Conservation (phyloP, 306 rosid genomes). For the Castanea mollissima region DNA sequence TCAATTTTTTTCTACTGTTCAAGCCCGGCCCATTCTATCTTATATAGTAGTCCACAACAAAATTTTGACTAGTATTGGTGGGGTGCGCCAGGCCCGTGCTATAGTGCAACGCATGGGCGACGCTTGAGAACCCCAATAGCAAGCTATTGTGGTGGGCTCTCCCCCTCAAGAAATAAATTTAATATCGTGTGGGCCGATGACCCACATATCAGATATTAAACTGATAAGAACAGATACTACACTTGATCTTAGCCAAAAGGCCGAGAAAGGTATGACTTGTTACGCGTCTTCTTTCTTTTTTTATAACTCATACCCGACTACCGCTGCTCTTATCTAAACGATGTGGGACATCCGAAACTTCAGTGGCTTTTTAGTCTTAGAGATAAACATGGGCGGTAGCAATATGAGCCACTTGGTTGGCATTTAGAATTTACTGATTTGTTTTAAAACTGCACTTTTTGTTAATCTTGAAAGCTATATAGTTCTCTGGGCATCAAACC, state of each 20-base stretch:
- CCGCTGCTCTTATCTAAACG: not conserved
- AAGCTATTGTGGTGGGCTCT: too few relatives aligned
- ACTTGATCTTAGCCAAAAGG: slow-evolving; percentile 1
- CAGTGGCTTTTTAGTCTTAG: not conserved
- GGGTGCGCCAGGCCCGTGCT: too few relatives aligned
- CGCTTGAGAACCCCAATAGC: too few relatives aligned
- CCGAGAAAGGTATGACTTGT: not conserved
- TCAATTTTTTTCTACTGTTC: too few relatives aligned
- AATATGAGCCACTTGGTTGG: not conserved
- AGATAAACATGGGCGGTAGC: not conserved
- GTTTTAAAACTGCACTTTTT: too few relatives aligned
- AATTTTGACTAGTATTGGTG: too few relatives aligned
- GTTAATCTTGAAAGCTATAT: not conserved
- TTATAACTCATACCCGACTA: not conserved
- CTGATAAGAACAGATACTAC: not conserved
- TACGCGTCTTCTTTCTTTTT: rapidly evolving
- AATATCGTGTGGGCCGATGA: too few relatives aligned
- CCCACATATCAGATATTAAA: too few relatives aligned
- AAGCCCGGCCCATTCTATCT: too few relatives aligned
- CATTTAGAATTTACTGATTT: not conserved
- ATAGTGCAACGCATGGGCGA: too few relatives aligned
- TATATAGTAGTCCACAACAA: too few relatives aligned
- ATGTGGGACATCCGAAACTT: not conserved
- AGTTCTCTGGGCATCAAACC: not conserved
- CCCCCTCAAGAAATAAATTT: too few relatives aligned